A percentile compares a stretch with the other conserved stretches of the same genome.
These are phyloP conservation scores for Podaxis mareebaensis DNA, from an alignment of 768 basidiomycete species.

Conservation along the genomic window DNA sequence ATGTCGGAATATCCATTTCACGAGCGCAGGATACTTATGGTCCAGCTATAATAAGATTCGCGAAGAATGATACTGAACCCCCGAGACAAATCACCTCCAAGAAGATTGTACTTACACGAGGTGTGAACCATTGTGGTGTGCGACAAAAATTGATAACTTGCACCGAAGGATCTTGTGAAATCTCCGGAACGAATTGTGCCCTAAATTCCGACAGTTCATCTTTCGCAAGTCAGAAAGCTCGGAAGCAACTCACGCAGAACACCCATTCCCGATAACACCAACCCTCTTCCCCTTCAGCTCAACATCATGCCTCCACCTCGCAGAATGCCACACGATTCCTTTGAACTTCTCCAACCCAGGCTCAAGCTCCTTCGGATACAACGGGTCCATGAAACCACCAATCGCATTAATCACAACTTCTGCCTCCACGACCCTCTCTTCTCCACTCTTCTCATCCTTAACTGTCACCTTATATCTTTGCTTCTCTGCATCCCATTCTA, in stretches of 20 bases:
- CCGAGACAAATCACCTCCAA: not conserved
- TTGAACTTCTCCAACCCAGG: slow-evolving; percentile 44
- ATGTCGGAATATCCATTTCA: slow-evolving; percentile 55
- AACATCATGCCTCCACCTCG: slow-evolving; percentile 55
- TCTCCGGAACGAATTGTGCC: slow-evolving; percentile 60
- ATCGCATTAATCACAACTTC: slow-evolving; percentile 51
- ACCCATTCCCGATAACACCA: slow-evolving; percentile 65
- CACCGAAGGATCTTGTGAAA: slow-evolving; percentile 48
- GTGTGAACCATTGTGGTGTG: slow-evolving; percentile 58
- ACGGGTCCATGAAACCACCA: slow-evolving; percentile 48
- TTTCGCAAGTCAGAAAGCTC: slow-evolving; percentile 11
- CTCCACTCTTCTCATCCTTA: slow-evolving; percentile 36
- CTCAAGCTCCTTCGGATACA: slow-evolving; percentile 43
- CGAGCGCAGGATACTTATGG: slow-evolving; percentile 40
- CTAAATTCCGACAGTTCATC: slow-evolving; percentile 28
- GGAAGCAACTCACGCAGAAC: slow-evolving; percentile 46
- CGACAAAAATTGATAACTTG: slow-evolving; percentile 59
- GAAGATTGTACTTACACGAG: slow-evolving; percentile 40
- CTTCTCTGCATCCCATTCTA: slow-evolving; percentile 45
- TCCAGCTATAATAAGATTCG: slow-evolving; percentile 30
- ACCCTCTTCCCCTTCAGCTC: slow-evolving; percentile 51
- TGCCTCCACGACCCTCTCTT: slow-evolving; percentile 34
- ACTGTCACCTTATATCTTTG: slow-evolving; percentile 45
- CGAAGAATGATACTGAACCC: not conserved
- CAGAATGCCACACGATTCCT: slow-evolving; percentile 56